A percentile compares a stretch with the other conserved stretches of the same genome.
Evolutionary conservation across 495 filamentous ascomycete species (phyloP).

Genomic region (Aspergillus panamensis): DNA sequence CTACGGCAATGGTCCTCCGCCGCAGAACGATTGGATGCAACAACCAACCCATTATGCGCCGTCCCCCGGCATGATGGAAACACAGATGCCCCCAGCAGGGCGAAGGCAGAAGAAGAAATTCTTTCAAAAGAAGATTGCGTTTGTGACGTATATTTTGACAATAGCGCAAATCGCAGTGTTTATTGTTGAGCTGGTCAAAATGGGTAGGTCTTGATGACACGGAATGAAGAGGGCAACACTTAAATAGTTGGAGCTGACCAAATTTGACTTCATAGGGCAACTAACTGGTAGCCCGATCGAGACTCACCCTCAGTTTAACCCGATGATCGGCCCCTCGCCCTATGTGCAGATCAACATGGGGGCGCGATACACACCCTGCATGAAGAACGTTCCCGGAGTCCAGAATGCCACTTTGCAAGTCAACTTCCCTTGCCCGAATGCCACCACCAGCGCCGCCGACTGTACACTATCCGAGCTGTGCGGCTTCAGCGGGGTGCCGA

Average conservation of each 20-base stretch:
- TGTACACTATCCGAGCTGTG: constrained; percentile 79
- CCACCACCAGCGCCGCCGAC: constrained; percentile 53
- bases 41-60: constrained; percentile 43
- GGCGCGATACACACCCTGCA: constrained; percentile 87
- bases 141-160: constrained; percentile 79
- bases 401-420: constrained; percentile 53
- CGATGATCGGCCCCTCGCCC: constrained; percentile 91
- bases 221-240: not conserved
- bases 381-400: constrained; percentile 73
- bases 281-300: constrained; percentile 67
- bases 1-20: constrained; percentile 28
- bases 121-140: constrained; percentile 63
- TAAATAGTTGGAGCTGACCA: constrained; percentile 17
- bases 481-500: constrained; percentile 70
- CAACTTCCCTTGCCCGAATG: constrained; percentile 72
- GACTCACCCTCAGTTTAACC: constrained; percentile 83
- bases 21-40: constrained; percentile 36
- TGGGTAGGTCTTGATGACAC: constrained; percentile 50
- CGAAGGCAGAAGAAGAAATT: constrained; percentile 44
- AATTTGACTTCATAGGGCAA: constrained; percentile 23
- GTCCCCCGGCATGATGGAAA: constrained; percentile 28
- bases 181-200: constrained; percentile 80
- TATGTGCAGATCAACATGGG: constrained; percentile 96
- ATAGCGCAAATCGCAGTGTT: constrained; percentile 80
- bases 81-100: constrained; percentile 16